Percentiles rank a stretch among this genome's conserved stretches.
Evolutionary conservation across 2,329 filamentous ascomycete species (phyloP).

Genomic region (Gnomoniopsis sp.): DNA sequence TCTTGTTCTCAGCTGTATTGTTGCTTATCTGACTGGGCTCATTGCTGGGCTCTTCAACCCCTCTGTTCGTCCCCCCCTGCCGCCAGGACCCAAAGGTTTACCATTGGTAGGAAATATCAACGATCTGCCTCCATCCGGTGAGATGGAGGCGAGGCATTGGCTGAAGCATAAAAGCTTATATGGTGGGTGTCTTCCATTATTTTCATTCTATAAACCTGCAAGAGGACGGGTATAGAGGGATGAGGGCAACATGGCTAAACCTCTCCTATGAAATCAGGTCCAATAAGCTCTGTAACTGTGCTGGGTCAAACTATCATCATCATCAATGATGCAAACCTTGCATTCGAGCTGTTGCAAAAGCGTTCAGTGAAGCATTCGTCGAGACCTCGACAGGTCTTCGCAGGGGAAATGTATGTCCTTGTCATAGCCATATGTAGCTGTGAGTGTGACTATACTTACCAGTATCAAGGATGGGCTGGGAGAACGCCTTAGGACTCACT

Average conservation of each 20-base stretch:
- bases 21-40: no score
- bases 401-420: conserved; percentile 31
- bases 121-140: neutral
- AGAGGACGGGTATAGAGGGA: neutral
- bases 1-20: no score
- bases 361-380: conserved; percentile 32
- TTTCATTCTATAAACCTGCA: neutral
- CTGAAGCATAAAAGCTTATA: neutral
- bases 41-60: neutral
- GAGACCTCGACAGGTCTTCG: conserved; percentile 30
- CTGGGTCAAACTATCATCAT: neutral
- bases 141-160: neutral
- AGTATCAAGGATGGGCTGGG: conserved; percentile 31
- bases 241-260: neutral
- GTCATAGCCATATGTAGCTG: neutral
- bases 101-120: neutral
- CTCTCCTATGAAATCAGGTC: neutral
- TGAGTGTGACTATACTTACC: neutral
- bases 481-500: conserved; percentile 30
- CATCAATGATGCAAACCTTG: neutral
- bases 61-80: neutral
- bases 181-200: neutral
- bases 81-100: neutral
- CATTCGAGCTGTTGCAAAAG: neutral
- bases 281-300: neutral